Percentiles rank a stretch among this genome's conserved stretches.
These are phyloP conservation scores for Jamesozyma rosinii DNA, from an alignment of 805 yeast species.

Conservation along the genomic window DNA sequence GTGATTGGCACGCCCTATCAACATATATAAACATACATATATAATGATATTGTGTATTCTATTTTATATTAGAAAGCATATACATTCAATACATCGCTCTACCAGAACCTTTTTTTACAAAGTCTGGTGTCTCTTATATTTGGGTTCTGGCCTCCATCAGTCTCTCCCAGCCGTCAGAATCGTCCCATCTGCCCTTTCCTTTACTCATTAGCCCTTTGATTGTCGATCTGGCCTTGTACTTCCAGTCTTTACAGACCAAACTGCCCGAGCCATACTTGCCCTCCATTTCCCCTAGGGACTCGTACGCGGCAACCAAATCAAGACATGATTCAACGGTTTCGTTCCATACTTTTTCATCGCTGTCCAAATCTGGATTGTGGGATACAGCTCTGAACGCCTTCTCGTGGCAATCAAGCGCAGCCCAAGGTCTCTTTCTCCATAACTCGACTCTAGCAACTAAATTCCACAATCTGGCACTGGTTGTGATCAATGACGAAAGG, in stretches of 20 bases:
- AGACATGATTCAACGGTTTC: conserved; percentile 70
- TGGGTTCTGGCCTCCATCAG: conserved; percentile 36
- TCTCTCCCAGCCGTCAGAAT: conserved; percentile 64
- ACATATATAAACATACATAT: too few species aligned
- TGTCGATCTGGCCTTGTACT: conserved; percentile 65
- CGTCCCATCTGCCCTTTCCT: conserved; percentile 76
- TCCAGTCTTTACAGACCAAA: conserved; percentile 88
- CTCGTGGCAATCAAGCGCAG: conserved; percentile 74
- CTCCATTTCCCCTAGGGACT: conserved; percentile 73
- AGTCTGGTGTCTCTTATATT: too few species aligned
- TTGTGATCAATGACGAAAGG: conserved; percentile 62
- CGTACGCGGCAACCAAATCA: conserved; percentile 79
- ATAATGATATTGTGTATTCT: too few species aligned
- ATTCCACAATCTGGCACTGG: conserved; percentile 60
- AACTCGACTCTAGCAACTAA: conserved; percentile 74
- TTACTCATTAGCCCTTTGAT: conserved; percentile 68
- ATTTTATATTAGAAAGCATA: too few species aligned
- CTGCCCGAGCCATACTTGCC: conserved; percentile 75
- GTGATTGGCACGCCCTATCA: too few species aligned
- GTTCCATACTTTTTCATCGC: conserved; percentile 58
- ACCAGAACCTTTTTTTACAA: too few species aligned
- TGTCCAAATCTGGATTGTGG: conserved; percentile 54
- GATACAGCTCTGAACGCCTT: conserved; percentile 72
- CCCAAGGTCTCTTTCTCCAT: conserved; percentile 86
- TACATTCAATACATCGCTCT: too few species aligned